Conservation (phyloP, 2,329 filamentous ascomycete species). For the Talaromyces sp. region DNA sequence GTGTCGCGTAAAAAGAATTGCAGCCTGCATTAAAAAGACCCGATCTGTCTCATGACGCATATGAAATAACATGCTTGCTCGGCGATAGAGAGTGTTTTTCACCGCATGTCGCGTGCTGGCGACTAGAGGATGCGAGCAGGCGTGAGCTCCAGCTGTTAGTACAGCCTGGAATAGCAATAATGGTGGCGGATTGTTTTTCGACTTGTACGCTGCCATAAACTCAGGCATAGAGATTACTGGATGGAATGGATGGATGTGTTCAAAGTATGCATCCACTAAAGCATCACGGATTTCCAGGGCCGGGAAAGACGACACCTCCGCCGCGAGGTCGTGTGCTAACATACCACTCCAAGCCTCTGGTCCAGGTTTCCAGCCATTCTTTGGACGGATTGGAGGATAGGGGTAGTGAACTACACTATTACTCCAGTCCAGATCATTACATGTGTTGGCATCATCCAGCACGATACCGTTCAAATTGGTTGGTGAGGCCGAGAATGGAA, state of each 20-base stretch:
- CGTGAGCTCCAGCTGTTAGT: constrained; percentile 27
- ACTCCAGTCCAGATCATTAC: not conserved
- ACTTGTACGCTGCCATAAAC: constrained; percentile 20
- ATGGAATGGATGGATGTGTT: constrained; percentile 28
- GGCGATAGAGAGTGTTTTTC: constrained; percentile 26
- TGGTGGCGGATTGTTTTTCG: constrained; percentile 23
- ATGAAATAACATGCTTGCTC: constrained; percentile 28
- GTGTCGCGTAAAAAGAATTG: constrained; percentile 29
- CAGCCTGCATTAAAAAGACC: constrained; percentile 26
- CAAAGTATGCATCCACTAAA: constrained; percentile 28
- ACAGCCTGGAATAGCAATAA: constrained; percentile 30
- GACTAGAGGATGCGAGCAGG: constrained; percentile 25
- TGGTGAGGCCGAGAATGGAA: not conserved
- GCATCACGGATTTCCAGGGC: constrained; percentile 22
- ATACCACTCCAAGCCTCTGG: not conserved
- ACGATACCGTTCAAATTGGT: not conserved
- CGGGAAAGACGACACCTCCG: constrained; percentile 7
- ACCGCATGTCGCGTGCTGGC: constrained; percentile 21
- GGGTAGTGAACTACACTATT: constrained; percentile 4
- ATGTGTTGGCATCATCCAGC: not conserved
- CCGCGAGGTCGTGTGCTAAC: not conserved
- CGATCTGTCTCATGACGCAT: constrained; percentile 29
- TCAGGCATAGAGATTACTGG: constrained; percentile 26
- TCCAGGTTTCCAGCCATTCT: constrained; percentile 8
- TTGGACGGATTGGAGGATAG: constrained; percentile 8